A percentile compares a stretch with the other conserved stretches of the same genome.
Evolutionary conservation across 345 rosid species (phyloP).

Genomic region (Brassica incana): DNA sequence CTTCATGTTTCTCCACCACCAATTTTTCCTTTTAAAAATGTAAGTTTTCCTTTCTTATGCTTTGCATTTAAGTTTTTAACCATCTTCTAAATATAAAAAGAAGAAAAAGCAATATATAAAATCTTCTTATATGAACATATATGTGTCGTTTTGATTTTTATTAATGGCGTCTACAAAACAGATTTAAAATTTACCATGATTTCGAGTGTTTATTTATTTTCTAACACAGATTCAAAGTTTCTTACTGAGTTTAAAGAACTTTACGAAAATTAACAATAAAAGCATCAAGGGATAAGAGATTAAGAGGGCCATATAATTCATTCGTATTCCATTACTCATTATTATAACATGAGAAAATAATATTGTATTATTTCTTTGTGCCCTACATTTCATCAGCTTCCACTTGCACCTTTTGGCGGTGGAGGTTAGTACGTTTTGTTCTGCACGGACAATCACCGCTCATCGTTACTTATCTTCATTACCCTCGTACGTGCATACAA

Average conservation of each 20-base stretch:
- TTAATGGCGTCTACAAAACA: neutral
- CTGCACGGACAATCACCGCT: neutral
- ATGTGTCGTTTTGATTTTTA: neutral
- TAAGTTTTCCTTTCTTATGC: neutral
- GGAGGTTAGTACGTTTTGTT: constrained; percentile 13
- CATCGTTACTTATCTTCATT: neutral
- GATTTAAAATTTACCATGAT: neutral
- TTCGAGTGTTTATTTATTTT: neutral
- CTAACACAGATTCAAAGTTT: neutral
- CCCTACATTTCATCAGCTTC: constrained; percentile 38
- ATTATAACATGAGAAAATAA: constrained; percentile 10
- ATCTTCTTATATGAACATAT: neutral
- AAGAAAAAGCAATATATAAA: neutral
- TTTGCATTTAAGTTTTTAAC: neutral
- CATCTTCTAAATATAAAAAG: neutral
- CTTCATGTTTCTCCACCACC: neutral
- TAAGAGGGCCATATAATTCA: constrained; percentile 15
- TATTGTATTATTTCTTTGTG: constrained; percentile 1
- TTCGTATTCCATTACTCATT: constrained; percentile 14
- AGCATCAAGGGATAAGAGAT: constrained; percentile 1
- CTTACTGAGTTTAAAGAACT: neutral
- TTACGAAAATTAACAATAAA: neutral
- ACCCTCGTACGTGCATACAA: neutral
- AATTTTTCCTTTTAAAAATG: neutral
- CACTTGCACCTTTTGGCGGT: constrained; percentile 16